phyloP scores from a whole-genome alignment of 148 eudicot species.

The Rhododendron molle region DNA sequence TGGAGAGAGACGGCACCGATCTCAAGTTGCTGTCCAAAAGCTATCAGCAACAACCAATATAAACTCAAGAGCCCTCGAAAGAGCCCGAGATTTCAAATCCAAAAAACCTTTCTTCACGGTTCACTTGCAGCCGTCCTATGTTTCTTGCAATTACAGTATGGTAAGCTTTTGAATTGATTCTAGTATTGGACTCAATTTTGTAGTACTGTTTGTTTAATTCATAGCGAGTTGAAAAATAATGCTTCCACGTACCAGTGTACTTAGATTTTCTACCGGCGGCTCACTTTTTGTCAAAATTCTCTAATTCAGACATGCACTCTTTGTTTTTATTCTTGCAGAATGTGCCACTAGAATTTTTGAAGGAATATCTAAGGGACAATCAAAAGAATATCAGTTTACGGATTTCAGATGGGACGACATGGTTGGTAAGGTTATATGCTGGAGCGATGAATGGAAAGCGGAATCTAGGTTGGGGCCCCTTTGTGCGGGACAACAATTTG shows the following conservation, averaged over 20 bases:
- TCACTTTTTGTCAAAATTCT: not conserved
- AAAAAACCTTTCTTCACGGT: slow-evolving; percentile 19
- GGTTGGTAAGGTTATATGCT: not conserved
- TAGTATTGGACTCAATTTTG: not conserved
- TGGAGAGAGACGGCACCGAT: not conserved
- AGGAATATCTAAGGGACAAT: not conserved
- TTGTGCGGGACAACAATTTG: slow-evolving; percentile 22
- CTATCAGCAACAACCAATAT: not conserved
- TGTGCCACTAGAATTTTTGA: not conserved
- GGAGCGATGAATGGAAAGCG: not conserved
- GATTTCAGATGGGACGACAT: slow-evolving; percentile 9
- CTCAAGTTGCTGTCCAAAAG: not conserved
- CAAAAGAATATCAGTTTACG: not conserved
- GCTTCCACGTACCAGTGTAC: not conserved
- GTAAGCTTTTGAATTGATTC: slow-evolving; percentile 16
- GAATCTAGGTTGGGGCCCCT: not conserved
- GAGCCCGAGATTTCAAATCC: slow-evolving; percentile 8
- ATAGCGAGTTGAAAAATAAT: not conserved
- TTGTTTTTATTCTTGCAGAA: slow-evolving; percentile 1
- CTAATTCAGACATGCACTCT: not conserved
- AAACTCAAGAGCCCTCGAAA: not conserved
- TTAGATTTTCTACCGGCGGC: not conserved
- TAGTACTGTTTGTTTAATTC: not conserved
- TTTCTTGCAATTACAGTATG: not conserved
- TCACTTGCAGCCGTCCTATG: slow-evolving; percentile 14